Conservation (phyloP, 2,329 filamentous ascomycete species). For the Pseudocercospora fijiensis region DNA sequence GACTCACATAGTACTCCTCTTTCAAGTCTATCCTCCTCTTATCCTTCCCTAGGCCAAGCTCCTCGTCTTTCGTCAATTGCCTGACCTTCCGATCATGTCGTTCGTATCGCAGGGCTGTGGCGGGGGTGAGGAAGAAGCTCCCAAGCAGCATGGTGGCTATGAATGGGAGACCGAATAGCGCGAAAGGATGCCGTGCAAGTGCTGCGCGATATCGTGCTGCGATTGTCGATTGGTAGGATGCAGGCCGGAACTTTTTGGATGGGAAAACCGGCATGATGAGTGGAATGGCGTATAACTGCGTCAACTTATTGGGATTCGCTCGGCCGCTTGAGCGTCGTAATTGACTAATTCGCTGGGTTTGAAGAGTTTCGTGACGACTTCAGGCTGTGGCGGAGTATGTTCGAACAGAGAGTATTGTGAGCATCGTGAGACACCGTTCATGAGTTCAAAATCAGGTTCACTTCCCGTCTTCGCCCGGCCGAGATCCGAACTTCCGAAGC, state of each 20-base stretch:
- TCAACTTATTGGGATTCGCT: neutral
- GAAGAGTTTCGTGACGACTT: neutral
- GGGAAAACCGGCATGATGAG: constrained; percentile 38
- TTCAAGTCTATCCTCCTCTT: constrained; percentile 73
- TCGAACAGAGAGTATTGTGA: neutral
- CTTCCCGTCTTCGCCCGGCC: neutral
- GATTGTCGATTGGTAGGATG: constrained; percentile 65
- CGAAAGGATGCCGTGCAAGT: constrained; percentile 78
- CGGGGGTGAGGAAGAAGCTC: constrained; percentile 91
- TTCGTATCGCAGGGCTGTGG: constrained; percentile 91
- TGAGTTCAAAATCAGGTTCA: neutral
- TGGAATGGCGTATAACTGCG: neutral
- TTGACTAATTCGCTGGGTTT: neutral
- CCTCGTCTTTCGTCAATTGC: constrained; percentile 81
- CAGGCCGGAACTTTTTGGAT: constrained; percentile 58
- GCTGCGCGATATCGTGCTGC: constrained; percentile 73
- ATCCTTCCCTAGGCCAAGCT: constrained; percentile 72
- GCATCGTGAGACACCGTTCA: neutral
- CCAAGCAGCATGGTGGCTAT: constrained; percentile 84
- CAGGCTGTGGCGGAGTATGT: neutral
- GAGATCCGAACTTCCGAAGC: neutral
- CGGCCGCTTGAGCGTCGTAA: neutral
- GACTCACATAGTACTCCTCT: constrained; percentile 82
- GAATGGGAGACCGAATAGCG: constrained; percentile 92
- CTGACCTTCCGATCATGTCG: constrained; percentile 85